Base-by-base conservation (phyloP, 768 basidiomycete species). In the Kwoniella sp. region DNA sequence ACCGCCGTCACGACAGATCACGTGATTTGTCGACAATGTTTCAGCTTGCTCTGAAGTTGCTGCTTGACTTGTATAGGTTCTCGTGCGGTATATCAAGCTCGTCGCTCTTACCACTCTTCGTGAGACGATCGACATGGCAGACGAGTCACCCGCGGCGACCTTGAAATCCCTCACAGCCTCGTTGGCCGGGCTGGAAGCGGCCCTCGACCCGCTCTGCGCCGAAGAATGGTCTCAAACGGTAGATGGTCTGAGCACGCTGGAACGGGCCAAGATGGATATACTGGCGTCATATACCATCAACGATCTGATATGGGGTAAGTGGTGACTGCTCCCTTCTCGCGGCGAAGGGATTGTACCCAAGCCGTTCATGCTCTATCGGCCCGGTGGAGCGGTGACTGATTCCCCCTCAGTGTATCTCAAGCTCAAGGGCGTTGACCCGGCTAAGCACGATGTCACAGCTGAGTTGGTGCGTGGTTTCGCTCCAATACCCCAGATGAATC, bases 231-330 rank as follows among this genome's bases (percentile, higher is more conserved):
- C 56, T 6, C 63, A 63, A 0, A 56, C 62, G 14, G 27, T 70
- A 22, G 60, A 50, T 3, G 36, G 32, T 2, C 32, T 71, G 31
- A 50, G 40, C 26, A 46, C 38, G 19, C 28, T 72, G 34, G 69
- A 70, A 22, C 42, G 62, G 34, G 72, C 71, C 0, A 75, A 75
- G 60, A 63, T 73, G 64, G 62, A 70, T 29, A 60, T 75, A 22
- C 50, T 71, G 50, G 45, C 69, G 28, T 63, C 63, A 0, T 75
- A 72, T 50, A 62, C 70, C n/a, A 60, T 75, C 25, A 65, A 67
- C 51, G 73, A 75, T 57, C 40, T 75, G 23, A 61, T 73, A 32
- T 75, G 73, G 71, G 61, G 74, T 73, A 46, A 57, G 74, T 69
- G 2, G 2, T 6, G 29, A 2, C 29, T 10, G 10, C 22, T 37